Conservation (phyloP, 1,284 basidiomycete genomes). For the Rhodotorula mucilaginosa region DNA sequence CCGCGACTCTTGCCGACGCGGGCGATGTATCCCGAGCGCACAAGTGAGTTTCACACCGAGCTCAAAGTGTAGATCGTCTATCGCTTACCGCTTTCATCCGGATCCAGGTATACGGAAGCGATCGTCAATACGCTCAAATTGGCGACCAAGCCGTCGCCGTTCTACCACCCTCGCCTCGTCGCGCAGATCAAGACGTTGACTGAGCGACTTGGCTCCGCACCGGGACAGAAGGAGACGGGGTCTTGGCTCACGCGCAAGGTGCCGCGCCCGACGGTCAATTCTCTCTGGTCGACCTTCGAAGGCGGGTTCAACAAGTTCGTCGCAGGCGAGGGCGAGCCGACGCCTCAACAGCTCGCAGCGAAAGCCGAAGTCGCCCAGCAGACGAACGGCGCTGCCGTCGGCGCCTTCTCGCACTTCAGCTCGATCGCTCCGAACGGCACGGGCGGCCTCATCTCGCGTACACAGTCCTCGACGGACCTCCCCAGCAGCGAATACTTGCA, state of each 20-base stretch:
- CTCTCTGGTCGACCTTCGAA: constrained; percentile 88
- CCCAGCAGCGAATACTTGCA: constrained; percentile 12
- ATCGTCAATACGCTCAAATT: constrained; percentile 65
- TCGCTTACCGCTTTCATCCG: neutral
- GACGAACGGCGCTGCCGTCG: constrained; percentile 53
- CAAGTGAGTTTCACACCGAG: constrained; percentile 35
- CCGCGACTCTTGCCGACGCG: constrained; percentile 63
- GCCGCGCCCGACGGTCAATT: constrained; percentile 79
- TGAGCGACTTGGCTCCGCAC: constrained; percentile 73
- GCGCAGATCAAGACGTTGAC: constrained; percentile 77
- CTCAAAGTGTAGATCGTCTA: neutral
- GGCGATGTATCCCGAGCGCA: constrained; percentile 48
- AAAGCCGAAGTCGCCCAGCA: constrained; percentile 44
- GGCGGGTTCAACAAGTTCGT: constrained; percentile 95
- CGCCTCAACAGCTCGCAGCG: constrained; percentile 46
- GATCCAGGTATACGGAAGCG: constrained; percentile 83
- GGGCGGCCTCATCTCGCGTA: constrained; percentile 47
- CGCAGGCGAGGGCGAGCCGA: constrained; percentile 68
- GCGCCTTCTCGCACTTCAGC: constrained; percentile 92
- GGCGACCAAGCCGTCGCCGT: constrained; percentile 61
- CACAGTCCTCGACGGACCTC: constrained; percentile 46
- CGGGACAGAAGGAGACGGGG: constrained; percentile 64
- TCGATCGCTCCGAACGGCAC: constrained; percentile 74
- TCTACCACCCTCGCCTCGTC: constrained; percentile 65
- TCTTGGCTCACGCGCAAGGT: constrained; percentile 81